phyloP scores from a whole-genome alignment of 2,329 filamentous ascomycete species.

The Magnaporthiopsis rhizophila region DNA sequence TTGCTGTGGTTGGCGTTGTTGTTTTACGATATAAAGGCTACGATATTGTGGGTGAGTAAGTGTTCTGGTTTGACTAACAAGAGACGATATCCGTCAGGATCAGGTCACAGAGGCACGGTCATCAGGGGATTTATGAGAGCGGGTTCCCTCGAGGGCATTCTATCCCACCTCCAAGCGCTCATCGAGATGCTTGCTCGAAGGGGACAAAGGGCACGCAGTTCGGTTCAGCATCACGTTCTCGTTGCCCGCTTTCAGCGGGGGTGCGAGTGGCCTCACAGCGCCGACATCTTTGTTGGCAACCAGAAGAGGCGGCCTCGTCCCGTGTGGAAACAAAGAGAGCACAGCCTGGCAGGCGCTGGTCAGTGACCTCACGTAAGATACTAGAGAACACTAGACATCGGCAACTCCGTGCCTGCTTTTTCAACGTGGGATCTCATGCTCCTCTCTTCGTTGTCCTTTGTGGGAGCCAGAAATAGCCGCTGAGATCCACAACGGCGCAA shows the following conservation, averaged over 20 bases:
- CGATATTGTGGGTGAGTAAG: not conserved
- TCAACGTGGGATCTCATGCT: not conserved
- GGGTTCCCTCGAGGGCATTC: not conserved
- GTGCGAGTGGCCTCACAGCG: not conserved
- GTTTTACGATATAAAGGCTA: not conserved
- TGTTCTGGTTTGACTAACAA: not conserved
- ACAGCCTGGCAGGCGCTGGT: not conserved
- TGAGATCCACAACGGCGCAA: too few species aligned
- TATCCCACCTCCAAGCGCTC: too few species aligned
- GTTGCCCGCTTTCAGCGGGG: not conserved
- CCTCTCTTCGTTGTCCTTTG: not conserved
- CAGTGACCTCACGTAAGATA: not conserved
- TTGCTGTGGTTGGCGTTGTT: constrained; percentile 3
- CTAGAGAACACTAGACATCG: not conserved
- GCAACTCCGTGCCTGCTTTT: not conserved
- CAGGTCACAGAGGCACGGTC: not conserved
- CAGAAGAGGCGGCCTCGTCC: not conserved
- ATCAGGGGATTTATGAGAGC: not conserved
- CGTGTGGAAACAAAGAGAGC: not conserved
- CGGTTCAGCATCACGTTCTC: not conserved
- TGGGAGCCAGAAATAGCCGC: not conserved
- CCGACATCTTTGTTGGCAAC: not conserved
- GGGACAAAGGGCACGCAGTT: not conserved
- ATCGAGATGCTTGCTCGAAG: not conserved
- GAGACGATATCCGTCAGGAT: not conserved